phyloP scores from a whole-genome alignment of 1,139 yeast genomes.

The Pneumocystis sp. region DNA sequence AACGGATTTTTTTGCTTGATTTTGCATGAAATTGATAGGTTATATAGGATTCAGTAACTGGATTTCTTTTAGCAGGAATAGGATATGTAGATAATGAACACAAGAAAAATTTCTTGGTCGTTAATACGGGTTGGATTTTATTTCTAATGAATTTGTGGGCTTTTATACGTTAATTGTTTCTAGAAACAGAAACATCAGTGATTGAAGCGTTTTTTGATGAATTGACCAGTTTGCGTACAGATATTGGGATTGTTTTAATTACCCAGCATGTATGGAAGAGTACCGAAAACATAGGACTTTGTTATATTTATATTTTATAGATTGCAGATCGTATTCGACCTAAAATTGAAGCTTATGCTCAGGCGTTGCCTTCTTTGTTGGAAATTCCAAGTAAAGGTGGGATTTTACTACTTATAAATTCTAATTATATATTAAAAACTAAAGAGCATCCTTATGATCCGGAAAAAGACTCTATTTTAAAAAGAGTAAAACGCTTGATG shows the following conservation, averaged over 20 bases:
- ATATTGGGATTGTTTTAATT: conserved; percentile 79
- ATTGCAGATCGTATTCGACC: conserved; percentile 79
- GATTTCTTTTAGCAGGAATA: conserved; percentile 85
- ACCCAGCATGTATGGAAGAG: conserved; percentile 51
- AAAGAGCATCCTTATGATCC: conserved; percentile 94
- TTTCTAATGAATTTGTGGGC: neutral
- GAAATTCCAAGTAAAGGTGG: conserved; percentile 83
- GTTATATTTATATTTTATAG: conserved; percentile 10
- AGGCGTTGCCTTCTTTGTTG: conserved; percentile 89
- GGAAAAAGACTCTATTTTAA: conserved; percentile 87
- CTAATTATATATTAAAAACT: neutral
- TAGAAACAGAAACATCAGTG: conserved; percentile 54
- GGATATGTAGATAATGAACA: conserved; percentile 64
- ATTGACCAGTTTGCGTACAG: conserved; percentile 64
- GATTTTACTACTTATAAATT: neutral
- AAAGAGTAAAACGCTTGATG: conserved; percentile 84
- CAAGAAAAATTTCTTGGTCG: conserved; percentile 70
- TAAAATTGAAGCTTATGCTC: conserved; percentile 66
- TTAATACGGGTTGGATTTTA: conserved; percentile 37
- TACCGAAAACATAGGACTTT: neutral
- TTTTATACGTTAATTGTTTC: neutral
- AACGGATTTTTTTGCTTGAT: neutral
- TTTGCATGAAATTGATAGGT: neutral
- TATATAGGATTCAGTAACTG: conserved; percentile 69
- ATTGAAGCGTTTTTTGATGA: conserved; percentile 60